phyloP scores from a whole-genome alignment of 2,329 filamentous ascomycete species.

The Geoglossum cookeanum region DNA sequence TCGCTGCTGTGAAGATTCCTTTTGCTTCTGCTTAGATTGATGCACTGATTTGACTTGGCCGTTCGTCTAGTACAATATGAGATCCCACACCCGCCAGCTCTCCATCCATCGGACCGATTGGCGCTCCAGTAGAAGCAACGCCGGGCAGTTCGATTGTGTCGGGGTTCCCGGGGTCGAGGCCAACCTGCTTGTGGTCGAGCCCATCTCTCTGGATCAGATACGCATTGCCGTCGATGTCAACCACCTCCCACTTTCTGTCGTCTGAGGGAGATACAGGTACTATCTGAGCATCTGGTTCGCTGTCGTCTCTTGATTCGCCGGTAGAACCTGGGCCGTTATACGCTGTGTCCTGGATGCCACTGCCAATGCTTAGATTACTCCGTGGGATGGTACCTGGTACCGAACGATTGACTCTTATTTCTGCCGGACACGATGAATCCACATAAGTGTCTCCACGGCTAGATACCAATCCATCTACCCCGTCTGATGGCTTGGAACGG shows the following conservation, averaged over 20 bases:
- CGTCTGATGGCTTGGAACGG: background rate
- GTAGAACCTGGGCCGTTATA: background rate
- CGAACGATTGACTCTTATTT: background rate
- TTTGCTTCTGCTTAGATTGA: background rate
- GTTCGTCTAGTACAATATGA: background rate
- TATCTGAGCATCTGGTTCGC: slow-evolving; percentile 2
- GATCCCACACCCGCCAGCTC: slow-evolving; percentile 1
- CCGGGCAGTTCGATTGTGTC: background rate
- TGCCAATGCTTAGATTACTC: background rate
- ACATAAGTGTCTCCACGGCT: background rate
- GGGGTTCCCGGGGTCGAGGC: background rate
- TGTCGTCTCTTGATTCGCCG: slow-evolving; percentile 2
- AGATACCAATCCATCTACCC: background rate
- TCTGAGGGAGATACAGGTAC: slow-evolving; percentile 3
- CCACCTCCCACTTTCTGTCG: slow-evolving; percentile 2
- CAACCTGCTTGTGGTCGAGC: background rate
- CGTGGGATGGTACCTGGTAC: background rate
- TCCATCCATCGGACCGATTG: background rate
- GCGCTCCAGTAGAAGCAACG: background rate
- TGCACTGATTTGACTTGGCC: background rate
- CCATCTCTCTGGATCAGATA: slow-evolving; percentile 1
- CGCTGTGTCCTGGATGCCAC: background rate
- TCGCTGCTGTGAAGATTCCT: background rate
- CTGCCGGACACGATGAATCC: background rate
- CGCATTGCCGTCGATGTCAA: slow-evolving; percentile 1